Evolutionary conservation across 257 asterid species (phyloP).

Genomic region (Haberlea rhodopensis): DNA sequence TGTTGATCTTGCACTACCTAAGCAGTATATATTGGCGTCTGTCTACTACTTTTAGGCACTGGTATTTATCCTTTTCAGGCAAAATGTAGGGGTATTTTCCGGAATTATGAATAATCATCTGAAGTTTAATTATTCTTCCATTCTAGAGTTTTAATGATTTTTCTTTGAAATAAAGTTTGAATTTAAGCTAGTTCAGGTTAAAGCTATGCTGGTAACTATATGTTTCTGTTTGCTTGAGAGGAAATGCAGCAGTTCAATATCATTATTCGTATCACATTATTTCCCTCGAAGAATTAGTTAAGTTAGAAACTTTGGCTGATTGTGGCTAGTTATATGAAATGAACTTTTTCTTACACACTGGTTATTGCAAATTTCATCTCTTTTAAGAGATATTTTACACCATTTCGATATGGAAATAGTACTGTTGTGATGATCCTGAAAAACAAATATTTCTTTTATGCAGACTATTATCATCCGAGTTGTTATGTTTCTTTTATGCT

Average conservation of each 20-base stretch:
- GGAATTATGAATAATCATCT: not conserved
- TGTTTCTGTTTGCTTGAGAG: slow-evolving; percentile 6
- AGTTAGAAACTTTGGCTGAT: not conserved
- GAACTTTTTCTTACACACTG: not conserved
- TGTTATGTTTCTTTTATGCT: slow-evolving; percentile 9
- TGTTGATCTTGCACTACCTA: too few species aligned
- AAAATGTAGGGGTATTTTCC: not conserved
- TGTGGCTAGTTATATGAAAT: not conserved
- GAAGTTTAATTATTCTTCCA: not conserved
- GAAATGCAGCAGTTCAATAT: not conserved
- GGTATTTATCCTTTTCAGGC: not conserved
- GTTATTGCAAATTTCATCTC: not conserved
- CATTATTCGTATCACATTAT: not conserved
- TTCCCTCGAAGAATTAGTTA: not conserved
- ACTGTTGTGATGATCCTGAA: not conserved
- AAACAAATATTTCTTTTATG: not conserved
- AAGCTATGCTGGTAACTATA: not conserved
- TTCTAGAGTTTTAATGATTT: not conserved
- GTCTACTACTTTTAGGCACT: not conserved
- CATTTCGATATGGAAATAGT: not conserved
- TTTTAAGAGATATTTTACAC: not conserved
- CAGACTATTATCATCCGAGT: not conserved
- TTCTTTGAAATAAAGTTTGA: not conserved
- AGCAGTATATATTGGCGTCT: not conserved
- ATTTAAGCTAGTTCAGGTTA: not conserved